These are phyloP conservation scores for Metarhizium robertsii DNA, from an alignment of 2,329 filamentous ascomycete species.

Conservation along the genomic window DNA sequence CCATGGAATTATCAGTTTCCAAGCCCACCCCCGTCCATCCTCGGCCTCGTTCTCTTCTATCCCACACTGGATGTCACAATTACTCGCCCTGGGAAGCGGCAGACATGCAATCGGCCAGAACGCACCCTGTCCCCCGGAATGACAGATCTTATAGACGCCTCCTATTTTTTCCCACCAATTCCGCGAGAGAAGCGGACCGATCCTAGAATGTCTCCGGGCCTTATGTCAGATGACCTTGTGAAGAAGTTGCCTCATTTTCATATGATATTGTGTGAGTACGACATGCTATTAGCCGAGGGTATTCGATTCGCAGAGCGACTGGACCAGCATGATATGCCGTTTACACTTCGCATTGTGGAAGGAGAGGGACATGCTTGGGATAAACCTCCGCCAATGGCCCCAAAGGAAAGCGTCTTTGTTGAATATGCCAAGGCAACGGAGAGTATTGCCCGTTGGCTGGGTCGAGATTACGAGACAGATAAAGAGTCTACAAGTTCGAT, in stretches of 20 bases:
- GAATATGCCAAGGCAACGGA: constrained; percentile 36
- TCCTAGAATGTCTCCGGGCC: constrained; percentile 48
- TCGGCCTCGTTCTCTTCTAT: constrained; percentile 50
- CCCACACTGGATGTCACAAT: constrained; percentile 53
- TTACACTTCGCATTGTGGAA: constrained; percentile 33
- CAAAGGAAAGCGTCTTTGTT: constrained; percentile 33
- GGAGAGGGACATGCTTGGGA: constrained; percentile 41
- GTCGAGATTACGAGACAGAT: constrained; percentile 27
- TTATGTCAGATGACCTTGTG: constrained; percentile 44
- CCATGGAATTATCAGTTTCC: constrained; percentile 27
- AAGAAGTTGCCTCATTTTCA: constrained; percentile 44
- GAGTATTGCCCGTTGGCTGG: constrained; percentile 31
- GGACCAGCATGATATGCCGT: constrained; percentile 20
- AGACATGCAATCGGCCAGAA: constrained; percentile 44
- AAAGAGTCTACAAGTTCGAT: constrained; percentile 25
- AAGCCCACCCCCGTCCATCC: constrained; percentile 34
- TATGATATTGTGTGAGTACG: constrained; percentile 53
- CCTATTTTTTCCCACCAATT: constrained; percentile 47
- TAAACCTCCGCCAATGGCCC: constrained; percentile 33
- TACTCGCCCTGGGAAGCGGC: constrained; percentile 44
- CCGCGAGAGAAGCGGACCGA: constrained; percentile 35
- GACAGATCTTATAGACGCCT: constrained; percentile 54
- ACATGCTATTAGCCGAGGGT: constrained; percentile 54
- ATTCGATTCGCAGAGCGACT: constrained; percentile 53
- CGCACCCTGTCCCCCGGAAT: constrained; percentile 47